Percentiles rank a stretch among this genome's conserved stretches.
Conservation (phyloP, 257 asterid genomes). For the Solanum ossicruentum region DNA sequence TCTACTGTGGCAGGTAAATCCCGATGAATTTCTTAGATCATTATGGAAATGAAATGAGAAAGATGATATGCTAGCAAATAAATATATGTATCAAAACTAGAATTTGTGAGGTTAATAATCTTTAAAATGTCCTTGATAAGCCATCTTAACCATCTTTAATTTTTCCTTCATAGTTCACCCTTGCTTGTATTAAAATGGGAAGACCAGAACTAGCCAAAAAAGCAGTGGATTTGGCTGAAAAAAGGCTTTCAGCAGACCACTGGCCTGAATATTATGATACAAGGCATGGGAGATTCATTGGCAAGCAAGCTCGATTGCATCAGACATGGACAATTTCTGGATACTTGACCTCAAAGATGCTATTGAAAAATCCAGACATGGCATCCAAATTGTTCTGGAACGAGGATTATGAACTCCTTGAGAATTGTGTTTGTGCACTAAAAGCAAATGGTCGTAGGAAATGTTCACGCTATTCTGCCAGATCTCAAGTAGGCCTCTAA, state of each 20-base stretch:
- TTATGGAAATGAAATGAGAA: neutral
- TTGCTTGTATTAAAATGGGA: slow-evolving; percentile 37
- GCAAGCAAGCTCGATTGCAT: slow-evolving; percentile 26
- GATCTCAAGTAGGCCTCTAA: neutral
- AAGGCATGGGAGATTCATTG: slow-evolving; percentile 20
- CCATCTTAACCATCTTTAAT: neutral
- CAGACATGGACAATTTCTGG: slow-evolving; percentile 38
- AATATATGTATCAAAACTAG: neutral
- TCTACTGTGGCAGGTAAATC: slow-evolving; percentile 35
- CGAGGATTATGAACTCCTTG: slow-evolving; percentile 28
- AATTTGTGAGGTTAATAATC: neutral
- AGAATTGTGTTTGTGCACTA: slow-evolving; percentile 26
- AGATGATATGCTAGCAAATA: neutral
- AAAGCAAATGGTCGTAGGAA: slow-evolving; percentile 4
- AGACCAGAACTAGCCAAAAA: slow-evolving; percentile 19
- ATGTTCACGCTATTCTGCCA: slow-evolving; percentile 13
- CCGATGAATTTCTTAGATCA: neutral
- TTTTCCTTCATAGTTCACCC: slow-evolving; percentile 20
- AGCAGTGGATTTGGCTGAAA: slow-evolving; percentile 22
- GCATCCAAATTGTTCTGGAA: slow-evolving; percentile 26
- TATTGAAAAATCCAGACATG: slow-evolving; percentile 19
- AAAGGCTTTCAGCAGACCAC: slow-evolving; percentile 21
- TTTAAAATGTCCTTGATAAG: neutral
- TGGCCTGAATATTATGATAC: slow-evolving; percentile 42
- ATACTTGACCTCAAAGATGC: slow-evolving; percentile 24